A percentile compares a stretch with the other conserved stretches of the same genome.
phyloP scores from a whole-genome alignment of 2,329 filamentous ascomycete genomes.

The Penicillium sp. region DNA sequence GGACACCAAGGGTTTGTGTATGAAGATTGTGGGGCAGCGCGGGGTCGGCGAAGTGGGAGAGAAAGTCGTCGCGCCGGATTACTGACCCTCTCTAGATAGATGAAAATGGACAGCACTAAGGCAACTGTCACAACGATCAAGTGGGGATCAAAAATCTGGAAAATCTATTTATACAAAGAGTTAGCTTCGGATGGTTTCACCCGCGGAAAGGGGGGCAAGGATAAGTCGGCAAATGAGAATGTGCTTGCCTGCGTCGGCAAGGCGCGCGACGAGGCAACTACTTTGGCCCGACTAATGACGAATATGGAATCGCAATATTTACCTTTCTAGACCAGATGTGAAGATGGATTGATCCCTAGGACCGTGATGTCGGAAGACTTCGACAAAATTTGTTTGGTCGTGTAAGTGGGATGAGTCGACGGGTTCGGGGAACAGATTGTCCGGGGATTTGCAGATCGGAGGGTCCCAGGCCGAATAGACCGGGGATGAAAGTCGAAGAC shows the following conservation, averaged over 20 bases:
- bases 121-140: constrained; percentile 11
- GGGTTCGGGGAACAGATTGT: constrained; percentile 15
- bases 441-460: constrained; percentile 12
- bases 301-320: neutral
- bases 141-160: constrained; percentile 4
- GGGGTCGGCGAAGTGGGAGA: constrained; percentile 12
- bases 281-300: neutral
- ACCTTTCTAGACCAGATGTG: neutral
- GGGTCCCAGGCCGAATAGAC: constrained; percentile 6
- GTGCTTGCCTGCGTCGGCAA: constrained; percentile 7
- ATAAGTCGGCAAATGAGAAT: constrained; percentile 15
- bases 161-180: constrained; percentile 3
- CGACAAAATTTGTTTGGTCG: neutral
- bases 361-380: neutral
- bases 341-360: too few relatives aligned
- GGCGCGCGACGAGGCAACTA: constrained; percentile 17
- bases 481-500: constrained; percentile 3
- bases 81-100: constrained; percentile 20
- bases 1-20: constrained; percentile 4
- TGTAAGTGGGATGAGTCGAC: constrained; percentile 18
- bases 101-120: constrained; percentile 6
- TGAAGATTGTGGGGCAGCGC: constrained; percentile 9
- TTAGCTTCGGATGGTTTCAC: constrained; percentile 9
- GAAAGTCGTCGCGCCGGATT: constrained; percentile 9
- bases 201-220: neutral